Percentiles rank a stretch among this genome's conserved stretches.
Conservation (phyloP, 495 filamentous ascomycete species). For the Glonium stellatum region DNA sequence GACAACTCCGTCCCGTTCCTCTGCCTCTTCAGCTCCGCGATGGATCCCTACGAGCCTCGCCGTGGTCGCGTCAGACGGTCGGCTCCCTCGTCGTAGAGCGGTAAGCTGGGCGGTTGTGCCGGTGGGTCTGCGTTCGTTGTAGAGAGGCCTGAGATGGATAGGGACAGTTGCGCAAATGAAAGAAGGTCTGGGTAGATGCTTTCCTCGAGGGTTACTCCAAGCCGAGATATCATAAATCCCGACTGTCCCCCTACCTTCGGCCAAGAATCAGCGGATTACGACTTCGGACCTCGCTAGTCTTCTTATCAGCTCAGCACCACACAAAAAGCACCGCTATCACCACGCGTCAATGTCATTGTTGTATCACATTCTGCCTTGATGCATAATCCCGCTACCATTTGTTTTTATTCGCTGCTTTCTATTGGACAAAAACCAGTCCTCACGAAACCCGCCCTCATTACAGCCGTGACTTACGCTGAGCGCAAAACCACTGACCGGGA, state of each 20-base stretch:
- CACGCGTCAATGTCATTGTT: background rate
- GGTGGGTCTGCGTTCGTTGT: too few relatives aligned
- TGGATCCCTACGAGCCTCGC: background rate
- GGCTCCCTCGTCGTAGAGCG: too few relatives aligned
- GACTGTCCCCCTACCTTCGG: background rate
- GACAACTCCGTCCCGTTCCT: too few relatives aligned
- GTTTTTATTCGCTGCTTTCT: background rate
- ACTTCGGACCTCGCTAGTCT: background rate
- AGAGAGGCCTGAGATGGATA: background rate
- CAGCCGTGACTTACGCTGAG: background rate
- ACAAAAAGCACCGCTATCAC: slow-evolving; percentile 27
- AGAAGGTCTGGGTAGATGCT: background rate
- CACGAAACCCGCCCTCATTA: background rate
- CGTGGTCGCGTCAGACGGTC: too few relatives aligned
- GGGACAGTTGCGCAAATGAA: background rate
- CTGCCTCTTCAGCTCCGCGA: background rate
- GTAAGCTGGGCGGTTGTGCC: too few relatives aligned
- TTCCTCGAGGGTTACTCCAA: background rate
- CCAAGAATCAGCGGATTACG: background rate
- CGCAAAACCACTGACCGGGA: background rate
- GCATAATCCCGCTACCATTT: background rate
- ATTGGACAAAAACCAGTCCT: background rate
- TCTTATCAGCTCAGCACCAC: slow-evolving; percentile 21
- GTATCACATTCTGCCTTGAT: background rate
- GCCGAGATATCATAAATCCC: background rate